Evolutionary conservation across 116 monocot species (phyloP).

Genomic region (Trichopus zeylanicus): DNA sequence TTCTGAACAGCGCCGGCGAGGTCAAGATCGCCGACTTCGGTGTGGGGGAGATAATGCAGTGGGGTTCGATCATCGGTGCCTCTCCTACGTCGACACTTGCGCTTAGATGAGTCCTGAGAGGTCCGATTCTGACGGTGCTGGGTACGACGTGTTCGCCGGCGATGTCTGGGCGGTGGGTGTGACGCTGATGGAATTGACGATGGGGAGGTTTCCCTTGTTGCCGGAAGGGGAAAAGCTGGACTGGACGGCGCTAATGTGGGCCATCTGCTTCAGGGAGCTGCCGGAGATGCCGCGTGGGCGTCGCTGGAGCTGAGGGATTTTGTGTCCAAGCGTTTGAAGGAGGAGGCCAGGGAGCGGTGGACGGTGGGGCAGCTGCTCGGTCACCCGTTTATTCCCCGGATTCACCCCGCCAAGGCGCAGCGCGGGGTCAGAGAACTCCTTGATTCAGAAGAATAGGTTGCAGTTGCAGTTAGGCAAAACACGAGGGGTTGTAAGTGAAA

Average conservation of each 20-base stretch:
- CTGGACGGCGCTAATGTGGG: slow-evolving; percentile 89
- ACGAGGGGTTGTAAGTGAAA: no score
- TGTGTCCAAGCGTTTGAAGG: no score
- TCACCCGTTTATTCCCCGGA: no score
- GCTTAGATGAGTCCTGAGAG: slow-evolving; percentile 93
- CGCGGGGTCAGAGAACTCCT: no score
- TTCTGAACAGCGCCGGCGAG: slow-evolving; percentile 41
- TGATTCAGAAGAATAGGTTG: no score
- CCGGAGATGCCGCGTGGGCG: slow-evolving; percentile 32
- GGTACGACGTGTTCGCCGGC: slow-evolving; percentile 63
- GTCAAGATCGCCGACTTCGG: slow-evolving; percentile 94
- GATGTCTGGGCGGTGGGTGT: slow-evolving; percentile 84
- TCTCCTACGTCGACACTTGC: slow-evolving; percentile 66
- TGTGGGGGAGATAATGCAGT: slow-evolving; percentile 39
- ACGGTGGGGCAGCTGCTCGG: no score
- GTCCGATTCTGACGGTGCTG: slow-evolving; percentile 57
- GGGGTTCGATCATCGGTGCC: slow-evolving; percentile 39
- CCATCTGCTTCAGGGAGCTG: slow-evolving; percentile 70
- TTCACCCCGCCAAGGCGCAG: no score
- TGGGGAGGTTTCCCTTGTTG: slow-evolving; percentile 72
- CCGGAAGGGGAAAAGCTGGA: slow-evolving; percentile 61
- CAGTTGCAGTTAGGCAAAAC: no score
- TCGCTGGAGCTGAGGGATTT: no score
- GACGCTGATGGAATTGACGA: slow-evolving; percentile 54
- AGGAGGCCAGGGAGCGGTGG: no score